A percentile compares a stretch with the other conserved stretches of the same genome.
Conservation (phyloP, 805 yeast genomes). For the Metschnikowia hibisci region DNA sequence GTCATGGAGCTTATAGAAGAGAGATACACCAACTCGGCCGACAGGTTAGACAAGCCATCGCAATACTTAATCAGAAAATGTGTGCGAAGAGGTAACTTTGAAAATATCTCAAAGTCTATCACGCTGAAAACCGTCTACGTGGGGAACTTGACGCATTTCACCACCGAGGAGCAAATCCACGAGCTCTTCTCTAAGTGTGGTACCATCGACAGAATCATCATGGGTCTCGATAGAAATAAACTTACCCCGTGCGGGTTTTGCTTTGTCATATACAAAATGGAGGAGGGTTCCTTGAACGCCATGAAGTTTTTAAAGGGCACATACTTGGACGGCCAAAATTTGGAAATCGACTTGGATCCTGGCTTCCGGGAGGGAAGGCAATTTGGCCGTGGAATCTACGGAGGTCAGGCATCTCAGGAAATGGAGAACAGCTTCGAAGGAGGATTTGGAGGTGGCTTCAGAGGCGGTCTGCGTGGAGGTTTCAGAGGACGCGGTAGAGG, state of each 20-base stretch:
- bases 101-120: constrained; percentile 62
- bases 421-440: constrained; percentile 20
- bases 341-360: constrained; percentile 90
- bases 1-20: constrained; percentile 40
- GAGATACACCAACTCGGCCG: constrained; percentile 58
- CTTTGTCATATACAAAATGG: constrained; percentile 72
- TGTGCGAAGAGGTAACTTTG: constrained; percentile 46
- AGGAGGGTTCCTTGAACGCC: constrained; percentile 73
- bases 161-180: constrained; percentile 91
- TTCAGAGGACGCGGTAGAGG: constrained; percentile 37
- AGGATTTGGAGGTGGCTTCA: constrained; percentile 24
- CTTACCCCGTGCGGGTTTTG: constrained; percentile 97
- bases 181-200: constrained; percentile 87
- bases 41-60: constrained; percentile 69
- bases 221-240: constrained; percentile 91
- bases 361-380: constrained; percentile 96
- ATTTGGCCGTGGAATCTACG: constrained; percentile 87
- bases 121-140: constrained; percentile 78
- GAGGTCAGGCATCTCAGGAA: constrained; percentile 89
- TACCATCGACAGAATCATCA: constrained; percentile 69
- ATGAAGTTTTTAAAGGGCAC: constrained; percentile 80
- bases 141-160: constrained; percentile 84
- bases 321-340: constrained; percentile 73
- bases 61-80: constrained; percentile 66
- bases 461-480: constrained; percentile 48